Evolutionary conservation across 495 filamentous ascomycete genomes (phyloP).

Genomic region (Thozetella sp.): DNA sequence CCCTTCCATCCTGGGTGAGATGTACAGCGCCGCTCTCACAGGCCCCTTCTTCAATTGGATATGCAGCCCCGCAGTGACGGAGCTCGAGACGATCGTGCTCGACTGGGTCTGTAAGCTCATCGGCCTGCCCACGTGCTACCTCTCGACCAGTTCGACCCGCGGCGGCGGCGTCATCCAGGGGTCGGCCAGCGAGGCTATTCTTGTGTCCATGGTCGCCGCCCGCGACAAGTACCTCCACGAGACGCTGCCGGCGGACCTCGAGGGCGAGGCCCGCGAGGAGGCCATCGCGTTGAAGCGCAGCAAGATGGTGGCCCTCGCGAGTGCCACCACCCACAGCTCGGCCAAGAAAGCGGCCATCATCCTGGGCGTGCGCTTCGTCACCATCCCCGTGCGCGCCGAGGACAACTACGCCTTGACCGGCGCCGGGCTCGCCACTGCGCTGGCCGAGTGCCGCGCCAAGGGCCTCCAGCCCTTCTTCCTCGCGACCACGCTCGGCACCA

Average conservation of each 20-base stretch:
- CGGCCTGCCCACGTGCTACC: slow-evolving; percentile 71
- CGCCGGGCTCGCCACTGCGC: slow-evolving; percentile 52
- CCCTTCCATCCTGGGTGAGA: slow-evolving; percentile 88
- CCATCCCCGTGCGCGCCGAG: slow-evolving; percentile 59
- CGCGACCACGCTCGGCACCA: slow-evolving; percentile 85
- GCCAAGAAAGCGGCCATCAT: slow-evolving; percentile 89
- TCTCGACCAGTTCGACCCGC: slow-evolving; percentile 69
- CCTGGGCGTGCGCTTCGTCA: slow-evolving; percentile 76
- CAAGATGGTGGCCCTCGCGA: slow-evolving; percentile 79
- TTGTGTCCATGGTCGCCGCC: slow-evolving; percentile 86
- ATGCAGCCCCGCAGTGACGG: slow-evolving; percentile 92
- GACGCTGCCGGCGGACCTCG: slow-evolving; percentile 51
- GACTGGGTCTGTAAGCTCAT: slow-evolving; percentile 87
- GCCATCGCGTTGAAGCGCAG: slow-evolving; percentile 65
- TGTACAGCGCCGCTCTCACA: slow-evolving; percentile 87
- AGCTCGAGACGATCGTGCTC: slow-evolving; percentile 86
- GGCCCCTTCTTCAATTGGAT: slow-evolving; percentile 98
- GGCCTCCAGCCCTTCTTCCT: slow-evolving; percentile 85
- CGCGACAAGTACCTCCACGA: slow-evolving; percentile 76
- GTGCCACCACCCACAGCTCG: slow-evolving; percentile 77
- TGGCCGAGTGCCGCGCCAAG: slow-evolving; percentile 62
- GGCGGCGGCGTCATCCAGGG: slow-evolving; percentile 96
- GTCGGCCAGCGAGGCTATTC: slow-evolving; percentile 86
- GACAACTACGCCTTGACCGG: slow-evolving; percentile 76
- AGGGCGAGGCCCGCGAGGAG: slow-evolving; percentile 62